Evolutionary conservation across 441 rosid genomes (phyloP).

Genomic region (Aquilaria agallochum): DNA sequence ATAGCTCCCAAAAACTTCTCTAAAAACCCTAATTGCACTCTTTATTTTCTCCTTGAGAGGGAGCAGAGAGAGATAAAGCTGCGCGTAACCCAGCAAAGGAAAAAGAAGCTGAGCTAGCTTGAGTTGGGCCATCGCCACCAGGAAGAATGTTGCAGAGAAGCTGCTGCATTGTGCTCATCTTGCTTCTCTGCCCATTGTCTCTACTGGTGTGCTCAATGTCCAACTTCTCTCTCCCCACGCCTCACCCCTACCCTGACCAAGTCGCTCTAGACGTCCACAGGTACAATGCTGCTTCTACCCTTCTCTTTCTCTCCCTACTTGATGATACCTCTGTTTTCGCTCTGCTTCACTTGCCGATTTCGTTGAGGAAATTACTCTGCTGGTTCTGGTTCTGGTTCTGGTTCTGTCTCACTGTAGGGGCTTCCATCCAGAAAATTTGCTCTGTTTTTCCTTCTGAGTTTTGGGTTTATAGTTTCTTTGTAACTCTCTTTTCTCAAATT

Average conservation of each 20-base stretch:
- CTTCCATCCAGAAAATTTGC: too few relatives aligned
- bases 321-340: neutral
- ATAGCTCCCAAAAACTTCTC: constrained; percentile 9
- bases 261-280: constrained; percentile 80
- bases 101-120: neutral
- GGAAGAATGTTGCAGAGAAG: constrained; percentile 35
- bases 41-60: neutral
- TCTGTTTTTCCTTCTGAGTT: constrained; percentile 4
- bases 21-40: neutral
- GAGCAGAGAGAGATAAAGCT: neutral
- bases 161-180: constrained; percentile 65
- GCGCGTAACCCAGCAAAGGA: constrained; percentile 6
- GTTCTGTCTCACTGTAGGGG: too few relatives aligned
- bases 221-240: constrained; percentile 47
- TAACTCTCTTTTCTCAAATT: too few relatives aligned
- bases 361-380: too few relatives aligned
- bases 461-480: neutral
- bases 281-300: constrained; percentile 22
- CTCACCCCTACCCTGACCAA: constrained; percentile 70
- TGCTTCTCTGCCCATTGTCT: constrained; percentile 34
- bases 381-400: too few relatives aligned
- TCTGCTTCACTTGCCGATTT: neutral
- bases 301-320: neutral
- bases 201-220: constrained; percentile 35
- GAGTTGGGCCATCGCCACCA: neutral